These are phyloP conservation scores for Usnea hakonensis DNA, from an alignment of 495 filamentous ascomycete genomes.

Conservation along the genomic window DNA sequence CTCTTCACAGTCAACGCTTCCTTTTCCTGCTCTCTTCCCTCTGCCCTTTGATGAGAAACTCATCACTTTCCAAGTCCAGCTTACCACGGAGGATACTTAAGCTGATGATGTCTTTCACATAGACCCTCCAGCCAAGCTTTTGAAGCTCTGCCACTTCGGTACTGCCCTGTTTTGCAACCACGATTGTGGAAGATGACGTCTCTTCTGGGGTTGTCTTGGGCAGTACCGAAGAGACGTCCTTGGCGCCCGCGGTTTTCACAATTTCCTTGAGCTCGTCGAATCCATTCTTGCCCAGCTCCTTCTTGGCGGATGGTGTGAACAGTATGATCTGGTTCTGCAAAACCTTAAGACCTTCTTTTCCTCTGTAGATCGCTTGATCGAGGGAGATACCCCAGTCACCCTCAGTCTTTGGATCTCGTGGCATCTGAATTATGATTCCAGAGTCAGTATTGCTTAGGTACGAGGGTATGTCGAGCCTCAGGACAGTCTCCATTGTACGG, in stretches of 20 bases:
- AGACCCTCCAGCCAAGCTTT: constrained; percentile 8
- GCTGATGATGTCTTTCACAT: constrained; percentile 19
- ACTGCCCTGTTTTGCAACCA: constrained; percentile 15
- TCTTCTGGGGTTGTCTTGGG: constrained; percentile 13
- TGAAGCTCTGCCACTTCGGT: not conserved
- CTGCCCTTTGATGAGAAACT: constrained; percentile 13
- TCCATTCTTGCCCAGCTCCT: constrained; percentile 24
- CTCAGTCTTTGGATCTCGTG: constrained; percentile 25
- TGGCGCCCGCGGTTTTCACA: constrained; percentile 25
- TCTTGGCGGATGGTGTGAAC: constrained; percentile 31
- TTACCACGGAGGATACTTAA: constrained; percentile 23
- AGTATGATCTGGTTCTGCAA: constrained; percentile 27
- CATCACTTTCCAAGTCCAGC: constrained; percentile 18
- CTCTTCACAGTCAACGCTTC: constrained; percentile 7
- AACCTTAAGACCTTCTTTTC: constrained; percentile 19
- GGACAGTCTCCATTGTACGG: too few species aligned
- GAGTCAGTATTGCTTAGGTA: too few species aligned
- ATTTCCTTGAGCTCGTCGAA: constrained; percentile 33
- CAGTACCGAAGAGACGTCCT: constrained; percentile 1
- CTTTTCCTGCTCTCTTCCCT: constrained; percentile 6
- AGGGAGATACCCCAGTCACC: constrained; percentile 31
- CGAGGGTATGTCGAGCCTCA: too few species aligned
- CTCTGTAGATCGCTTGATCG: constrained; percentile 21
- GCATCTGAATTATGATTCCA: too few species aligned
- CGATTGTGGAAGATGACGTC: constrained; percentile 2